Conservation (phyloP, 371 early-diverging fungal genomes). For the Capniomyces stellatus region DNA sequence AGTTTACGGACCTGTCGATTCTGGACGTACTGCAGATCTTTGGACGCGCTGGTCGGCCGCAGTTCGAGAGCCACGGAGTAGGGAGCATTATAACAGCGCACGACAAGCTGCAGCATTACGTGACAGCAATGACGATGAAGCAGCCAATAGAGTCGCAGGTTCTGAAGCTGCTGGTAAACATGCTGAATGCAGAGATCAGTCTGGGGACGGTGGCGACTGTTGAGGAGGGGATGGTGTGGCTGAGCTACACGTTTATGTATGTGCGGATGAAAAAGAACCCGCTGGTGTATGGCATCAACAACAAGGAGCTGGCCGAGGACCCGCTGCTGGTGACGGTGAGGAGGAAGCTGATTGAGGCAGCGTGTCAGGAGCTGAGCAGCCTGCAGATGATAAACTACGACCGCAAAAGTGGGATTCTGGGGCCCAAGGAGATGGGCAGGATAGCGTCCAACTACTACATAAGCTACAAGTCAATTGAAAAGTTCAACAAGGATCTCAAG, state of each 20-base stretch:
- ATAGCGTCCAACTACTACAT: conserved; percentile 87
- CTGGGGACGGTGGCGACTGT: conserved; percentile 85
- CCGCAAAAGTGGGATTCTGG: conserved; percentile 57
- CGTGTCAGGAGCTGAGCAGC: conserved; percentile 53
- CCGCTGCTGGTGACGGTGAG: conserved; percentile 56
- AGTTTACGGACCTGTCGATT: conserved; percentile 79
- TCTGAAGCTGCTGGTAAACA: conserved; percentile 69
- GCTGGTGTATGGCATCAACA: conserved; percentile 71
- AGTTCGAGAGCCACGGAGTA: conserved; percentile 75
- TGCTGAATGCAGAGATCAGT: conserved; percentile 93
- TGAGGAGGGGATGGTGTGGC: conserved; percentile 90
- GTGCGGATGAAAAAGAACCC: conserved; percentile 94
- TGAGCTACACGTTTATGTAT: conserved; percentile 93
- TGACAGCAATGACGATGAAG: conserved; percentile 87
- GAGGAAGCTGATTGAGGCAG: conserved; percentile 49
- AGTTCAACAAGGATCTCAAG: conserved; percentile 52
- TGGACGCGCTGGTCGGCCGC: conserved; percentile 98
- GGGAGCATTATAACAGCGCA: conserved; percentile 83
- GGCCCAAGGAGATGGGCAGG: conserved; percentile 80
- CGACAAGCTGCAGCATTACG: conserved; percentile 81
- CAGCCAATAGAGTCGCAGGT: conserved; percentile 94
- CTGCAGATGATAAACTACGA: conserved; percentile 89
- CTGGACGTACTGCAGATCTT: conserved; percentile 97
- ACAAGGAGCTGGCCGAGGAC: conserved; percentile 52
- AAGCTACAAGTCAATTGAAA: conserved; percentile 64